Percentiles rank a stretch among this genome's conserved stretches.
Conservation (phyloP, 345 rosid species). For the Camelina sativa region DNA sequence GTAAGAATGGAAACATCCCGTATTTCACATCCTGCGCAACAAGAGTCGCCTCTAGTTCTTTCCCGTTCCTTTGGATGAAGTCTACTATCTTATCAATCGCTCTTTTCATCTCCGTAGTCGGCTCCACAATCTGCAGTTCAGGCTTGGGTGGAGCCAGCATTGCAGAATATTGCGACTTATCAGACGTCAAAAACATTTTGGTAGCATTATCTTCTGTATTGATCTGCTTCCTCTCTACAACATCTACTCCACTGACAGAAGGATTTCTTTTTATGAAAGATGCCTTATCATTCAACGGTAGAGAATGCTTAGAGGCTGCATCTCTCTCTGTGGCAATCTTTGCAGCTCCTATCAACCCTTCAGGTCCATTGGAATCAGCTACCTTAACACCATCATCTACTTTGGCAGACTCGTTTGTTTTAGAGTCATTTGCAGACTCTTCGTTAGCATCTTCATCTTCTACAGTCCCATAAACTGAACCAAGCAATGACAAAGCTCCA, state of each 20-base stretch:
- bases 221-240: conserved; percentile 48
- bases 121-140: conserved; percentile 70
- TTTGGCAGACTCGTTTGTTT: conserved; percentile 39
- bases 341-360: conserved; percentile 41
- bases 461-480: conserved; percentile 75
- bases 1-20: conserved; percentile 90
- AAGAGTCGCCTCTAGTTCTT: conserved; percentile 80
- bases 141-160: conserved; percentile 46
- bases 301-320: conserved; percentile 44
- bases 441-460: conserved; percentile 78
- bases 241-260: conserved; percentile 52
- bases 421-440: conserved; percentile 45
- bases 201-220: conserved; percentile 51
- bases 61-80: conserved; percentile 84
- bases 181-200: conserved; percentile 40
- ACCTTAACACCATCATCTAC: conserved; percentile 42
- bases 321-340: conserved; percentile 46
- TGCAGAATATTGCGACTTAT: conserved; percentile 48
- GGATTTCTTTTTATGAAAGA: conserved; percentile 59
- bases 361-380: conserved; percentile 49
- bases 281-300: conserved; percentile 52
- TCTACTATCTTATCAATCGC: conserved; percentile 90
- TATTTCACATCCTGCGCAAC: conserved; percentile 77
- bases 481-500: conserved; percentile 91
- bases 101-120: conserved; percentile 84